Conservation (phyloP, 164 flowering plant species). For the Aristolochia californica region DNA sequence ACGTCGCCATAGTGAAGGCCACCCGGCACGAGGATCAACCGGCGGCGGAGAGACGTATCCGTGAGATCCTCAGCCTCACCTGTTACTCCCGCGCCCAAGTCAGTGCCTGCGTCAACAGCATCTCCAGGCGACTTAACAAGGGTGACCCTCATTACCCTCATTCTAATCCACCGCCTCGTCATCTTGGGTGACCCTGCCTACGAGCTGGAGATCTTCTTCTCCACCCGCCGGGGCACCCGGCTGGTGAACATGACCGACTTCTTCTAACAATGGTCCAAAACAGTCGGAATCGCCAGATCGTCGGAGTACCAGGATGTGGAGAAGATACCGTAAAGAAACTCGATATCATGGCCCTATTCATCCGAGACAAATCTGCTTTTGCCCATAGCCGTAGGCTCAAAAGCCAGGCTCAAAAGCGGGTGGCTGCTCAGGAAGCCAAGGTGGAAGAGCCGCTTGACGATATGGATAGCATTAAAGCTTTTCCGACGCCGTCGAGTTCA, state of each 20-base stretch:
- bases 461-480: slow-evolving; percentile 40
- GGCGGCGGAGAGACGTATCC: slow-evolving; percentile 53
- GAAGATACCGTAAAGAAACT: slow-evolving; percentile 31
- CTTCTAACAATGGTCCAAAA: slow-evolving; percentile 34
- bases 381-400: neutral
- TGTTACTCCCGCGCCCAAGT: slow-evolving; percentile 44
- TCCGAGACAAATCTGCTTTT: slow-evolving; percentile 23
- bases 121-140: slow-evolving; percentile 61
- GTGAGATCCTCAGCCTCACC: slow-evolving; percentile 47
- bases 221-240: slow-evolving; percentile 72
- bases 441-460: slow-evolving; percentile 5
- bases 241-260: slow-evolving; percentile 81
- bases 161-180: slow-evolving; percentile 56
- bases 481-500: slow-evolving; percentile 80
- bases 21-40: slow-evolving; percentile 87
- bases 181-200: slow-evolving; percentile 61
- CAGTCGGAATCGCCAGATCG: slow-evolving; percentile 24
- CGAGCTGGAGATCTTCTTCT: slow-evolving; percentile 68
- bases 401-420: neutral
- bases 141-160: slow-evolving; percentile 79
- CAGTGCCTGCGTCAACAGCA: slow-evolving; percentile 38
- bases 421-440: slow-evolving; percentile 10
- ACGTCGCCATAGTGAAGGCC: slow-evolving; percentile 83
- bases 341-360: slow-evolving; percentile 38
- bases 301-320: slow-evolving; percentile 47